Base-by-base conservation (phyloP, 2,329 filamentous ascomycete genomes). In the Cercospora citrullina region DNA sequence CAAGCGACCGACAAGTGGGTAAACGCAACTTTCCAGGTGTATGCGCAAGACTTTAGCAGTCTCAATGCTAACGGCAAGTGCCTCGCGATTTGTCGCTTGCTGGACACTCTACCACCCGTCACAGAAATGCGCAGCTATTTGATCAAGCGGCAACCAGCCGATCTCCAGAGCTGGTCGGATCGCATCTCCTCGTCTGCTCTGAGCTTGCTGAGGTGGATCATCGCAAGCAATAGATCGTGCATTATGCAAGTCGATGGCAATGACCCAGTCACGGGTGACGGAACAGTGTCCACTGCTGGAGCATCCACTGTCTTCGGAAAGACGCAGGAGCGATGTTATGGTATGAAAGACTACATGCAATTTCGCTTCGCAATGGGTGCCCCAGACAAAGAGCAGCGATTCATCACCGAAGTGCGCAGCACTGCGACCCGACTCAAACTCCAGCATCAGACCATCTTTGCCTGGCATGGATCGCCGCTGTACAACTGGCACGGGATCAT, bases 401-500 rank as follows among this genome's bases (percentile, higher is more conserved):
- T 97, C 75, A 81, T 88, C 6, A 79, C 87, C 23, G 87, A 89
- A 14, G 83, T 95, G 2, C 81, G 83, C 42, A 75, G 80, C 5
- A 83, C 84, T 26, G 77, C 79, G 2, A 66, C 74, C 16, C 76
- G 80, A 5, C 74, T 83, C 18, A 78, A 79, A 45, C 72, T 83
- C 57, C 71, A 79, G 68, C 82, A 87, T 72, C 90, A 91, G 0
- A 94, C 92, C 0, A 78, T 97, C 1, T 93, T 96, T 74, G 92
- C 91, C 0, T 97, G 91, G 89, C 94, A 97, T 77, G 94, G 93
- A 5, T 96, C 92, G 74, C 77, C 81, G 0, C 71, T 96, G 3
- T 72, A 78, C 3, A 97, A 96, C 74, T 97, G 94, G 94, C 94
- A 97, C 78, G 91, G 90, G 73, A 97, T 97, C 73, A 88, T 97